Evolutionary conservation across 495 filamentous ascomycete genomes (phyloP).

Genomic region (Sordaria brevicollis): DNA sequence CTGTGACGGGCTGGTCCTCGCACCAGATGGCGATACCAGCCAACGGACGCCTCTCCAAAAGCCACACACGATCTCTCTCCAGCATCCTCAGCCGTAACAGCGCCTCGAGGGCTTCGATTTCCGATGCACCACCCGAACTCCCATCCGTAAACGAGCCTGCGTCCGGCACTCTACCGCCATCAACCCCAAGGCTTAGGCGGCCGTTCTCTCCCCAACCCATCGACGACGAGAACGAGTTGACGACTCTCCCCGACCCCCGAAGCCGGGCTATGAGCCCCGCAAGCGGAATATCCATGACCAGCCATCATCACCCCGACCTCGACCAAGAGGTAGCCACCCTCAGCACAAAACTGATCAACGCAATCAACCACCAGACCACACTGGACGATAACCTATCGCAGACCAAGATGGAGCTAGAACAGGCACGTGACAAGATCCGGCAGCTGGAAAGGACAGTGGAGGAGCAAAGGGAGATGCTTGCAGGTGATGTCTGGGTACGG

Average conservation of each 20-base stretch:
- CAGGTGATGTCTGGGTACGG: conserved; percentile 61
- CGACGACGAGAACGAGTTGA: conserved; percentile 36
- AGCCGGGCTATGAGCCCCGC: conserved; percentile 30
- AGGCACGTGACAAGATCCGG: conserved; percentile 55
- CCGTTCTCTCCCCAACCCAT: conserved; percentile 19
- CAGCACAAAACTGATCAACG: conserved; percentile 90
- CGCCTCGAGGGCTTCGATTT: conserved; percentile 4
- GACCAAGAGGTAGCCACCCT: conserved; percentile 82
- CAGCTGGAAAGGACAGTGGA: conserved; percentile 50
- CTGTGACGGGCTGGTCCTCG: conserved; percentile 41
- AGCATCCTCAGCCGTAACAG: conserved; percentile 21
- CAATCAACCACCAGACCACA: conserved; percentile 92
- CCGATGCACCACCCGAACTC: background rate
- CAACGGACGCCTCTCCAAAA: conserved; percentile 27
- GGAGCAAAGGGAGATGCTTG: conserved; percentile 44
- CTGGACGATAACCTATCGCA: conserved; percentile 80
- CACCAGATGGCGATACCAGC: conserved; percentile 22
- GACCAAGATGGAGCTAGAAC: conserved; percentile 73
- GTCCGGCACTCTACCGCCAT: background rate
- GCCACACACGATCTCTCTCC: conserved; percentile 41
- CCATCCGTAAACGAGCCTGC: background rate
- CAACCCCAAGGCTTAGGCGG: conserved; percentile 22
- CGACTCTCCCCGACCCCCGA: conserved; percentile 39
- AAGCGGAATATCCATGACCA: conserved; percentile 10
- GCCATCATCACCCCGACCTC: conserved; percentile 57